Evolutionary conservation across 2,329 filamentous ascomycete genomes (phyloP), one percentile per base, ranked within the genome.

Genomic region (Paradendryphiella salina): DNA sequence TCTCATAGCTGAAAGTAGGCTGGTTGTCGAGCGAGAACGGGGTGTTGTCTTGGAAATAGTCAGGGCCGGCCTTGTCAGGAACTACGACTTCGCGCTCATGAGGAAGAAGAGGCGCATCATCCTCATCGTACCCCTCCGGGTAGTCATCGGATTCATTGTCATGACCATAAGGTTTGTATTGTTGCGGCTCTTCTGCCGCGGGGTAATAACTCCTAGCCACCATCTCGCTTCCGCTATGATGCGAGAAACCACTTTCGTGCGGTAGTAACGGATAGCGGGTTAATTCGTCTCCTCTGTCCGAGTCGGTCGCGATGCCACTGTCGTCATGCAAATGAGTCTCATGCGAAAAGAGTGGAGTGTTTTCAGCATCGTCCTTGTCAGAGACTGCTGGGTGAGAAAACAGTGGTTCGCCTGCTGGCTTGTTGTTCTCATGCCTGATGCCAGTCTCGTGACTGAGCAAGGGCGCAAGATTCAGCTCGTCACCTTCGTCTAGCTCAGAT

Each of bases 261-360:
- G 66, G 64, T 35, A 76, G 57, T 1, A 75, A 63, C 15, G 73
- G 74, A 15, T 63, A 57, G 7, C 60, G 50, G 20, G 67, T 62
- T 13, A 62, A 56, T 17, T 69, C 65, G 31, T 66, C 44, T 23
- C 23, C 61, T 8, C 60, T 50, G 2, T 60, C 58, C 23, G 43
- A 41, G 17, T 62, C 46, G 39, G 53, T 50, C 10, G 39, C 34
- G 14, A 41, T 21, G 2, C 39, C 34, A 33, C 40, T 35, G 23
- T 52, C 44, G 9, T 52, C 50, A n/a, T 50, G 43, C 5, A 51
- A 48, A 23, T 40, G 48, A 9, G 51, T 55, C 38, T 69, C 66
- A 29, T 67, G 63, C 9, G 64, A 39, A 8, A 67, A 50, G 13
- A 69, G 52, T 6, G 60, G 57, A 7, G 33, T 52, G 14, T 59